Percentiles rank a stretch among this genome's conserved stretches.
Evolutionary conservation across 306 rosid genomes (phyloP).

Genomic region (Rosa chinensis): DNA sequence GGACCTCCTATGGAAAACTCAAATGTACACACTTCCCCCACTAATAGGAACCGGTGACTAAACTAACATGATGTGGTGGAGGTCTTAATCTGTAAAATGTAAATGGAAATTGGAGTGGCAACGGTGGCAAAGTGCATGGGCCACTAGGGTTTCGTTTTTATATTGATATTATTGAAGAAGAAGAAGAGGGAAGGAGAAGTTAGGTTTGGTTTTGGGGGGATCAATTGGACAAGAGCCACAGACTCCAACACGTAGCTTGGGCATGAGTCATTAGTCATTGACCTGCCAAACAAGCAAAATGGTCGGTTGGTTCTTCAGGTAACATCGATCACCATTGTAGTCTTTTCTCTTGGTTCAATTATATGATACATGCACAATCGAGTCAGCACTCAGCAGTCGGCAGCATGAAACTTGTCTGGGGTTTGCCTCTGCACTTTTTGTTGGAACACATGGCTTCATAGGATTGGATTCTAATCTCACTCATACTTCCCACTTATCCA

Average conservation of each 20-base stretch:
- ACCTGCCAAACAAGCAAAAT: not conserved
- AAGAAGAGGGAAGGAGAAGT: not conserved
- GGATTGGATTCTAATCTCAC: no score
- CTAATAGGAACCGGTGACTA: not conserved
- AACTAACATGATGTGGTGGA: constrained; percentile 7
- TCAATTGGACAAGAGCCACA: not conserved
- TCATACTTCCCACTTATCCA: no score
- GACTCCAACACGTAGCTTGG: constrained; percentile 7
- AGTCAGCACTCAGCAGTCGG: not conserved
- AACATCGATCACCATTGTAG: not conserved
- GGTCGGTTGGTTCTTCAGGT: constrained; percentile 8
- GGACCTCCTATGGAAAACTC: not conserved
- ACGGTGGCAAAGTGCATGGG: constrained; percentile 18
- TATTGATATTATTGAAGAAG: not conserved
- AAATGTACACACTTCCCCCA: not conserved
- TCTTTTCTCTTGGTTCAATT: not conserved
- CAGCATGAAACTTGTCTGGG: not conserved
- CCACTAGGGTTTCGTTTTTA: constrained; percentile 10
- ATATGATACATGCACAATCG: not conserved
- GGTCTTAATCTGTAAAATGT: not conserved
- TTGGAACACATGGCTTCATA: not conserved
- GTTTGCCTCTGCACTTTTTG: not conserved
- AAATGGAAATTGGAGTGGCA: not conserved
- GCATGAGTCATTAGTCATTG: not conserved
- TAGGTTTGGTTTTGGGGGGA: not conserved